Conservation (phyloP, 1,139 yeast species). For the Nakaseomyces kungkrabaensis region DNA sequence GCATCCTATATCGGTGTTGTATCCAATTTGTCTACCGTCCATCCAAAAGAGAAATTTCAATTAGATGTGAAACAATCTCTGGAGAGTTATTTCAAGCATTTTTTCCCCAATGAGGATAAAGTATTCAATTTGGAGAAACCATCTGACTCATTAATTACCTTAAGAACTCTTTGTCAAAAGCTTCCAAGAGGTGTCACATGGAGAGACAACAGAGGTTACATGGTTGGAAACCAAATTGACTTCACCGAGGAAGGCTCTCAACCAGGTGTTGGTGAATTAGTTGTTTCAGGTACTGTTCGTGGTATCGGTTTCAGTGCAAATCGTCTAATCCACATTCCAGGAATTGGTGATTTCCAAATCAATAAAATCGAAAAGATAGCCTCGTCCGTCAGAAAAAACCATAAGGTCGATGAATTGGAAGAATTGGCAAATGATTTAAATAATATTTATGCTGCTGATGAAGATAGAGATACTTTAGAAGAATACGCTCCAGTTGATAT, state of each 20-base stretch:
- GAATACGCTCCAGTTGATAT: slow-evolving; percentile 53
- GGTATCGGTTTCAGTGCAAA: slow-evolving; percentile 77
- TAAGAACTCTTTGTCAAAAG: slow-evolving; percentile 73
- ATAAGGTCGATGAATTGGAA: slow-evolving; percentile 8
- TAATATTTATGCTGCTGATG: slow-evolving; percentile 36
- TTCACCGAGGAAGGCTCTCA: slow-evolving; percentile 33
- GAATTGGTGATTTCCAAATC: slow-evolving; percentile 80
- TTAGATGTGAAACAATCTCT: slow-evolving; percentile 70
- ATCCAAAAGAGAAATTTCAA: slow-evolving; percentile 70
- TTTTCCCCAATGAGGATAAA: slow-evolving; percentile 80
- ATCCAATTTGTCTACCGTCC: slow-evolving; percentile 54
- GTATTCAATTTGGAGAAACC: slow-evolving; percentile 59
- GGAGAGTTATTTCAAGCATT: slow-evolving; percentile 74
- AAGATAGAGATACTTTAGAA: slow-evolving; percentile 54
- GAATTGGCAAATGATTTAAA: slow-evolving; percentile 17
- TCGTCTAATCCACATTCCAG: slow-evolving; percentile 76
- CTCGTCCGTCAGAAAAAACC: slow-evolving; percentile 16
- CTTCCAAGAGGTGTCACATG: slow-evolving; percentile 78
- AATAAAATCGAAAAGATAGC: slow-evolving; percentile 49
- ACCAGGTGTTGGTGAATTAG: slow-evolving; percentile 34
- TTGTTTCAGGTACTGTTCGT: slow-evolving; percentile 74
- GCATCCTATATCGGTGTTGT: slow-evolving; percentile 75
- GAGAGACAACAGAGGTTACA: slow-evolving; percentile 87
- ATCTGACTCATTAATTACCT: slow-evolving; percentile 61
- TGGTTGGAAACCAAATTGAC: slow-evolving; percentile 58